Evolutionary conservation across 2,329 filamentous ascomycete genomes (phyloP), one percentile per base, ranked within the genome.

Genomic region (Pestalotiopsis sp.): DNA sequence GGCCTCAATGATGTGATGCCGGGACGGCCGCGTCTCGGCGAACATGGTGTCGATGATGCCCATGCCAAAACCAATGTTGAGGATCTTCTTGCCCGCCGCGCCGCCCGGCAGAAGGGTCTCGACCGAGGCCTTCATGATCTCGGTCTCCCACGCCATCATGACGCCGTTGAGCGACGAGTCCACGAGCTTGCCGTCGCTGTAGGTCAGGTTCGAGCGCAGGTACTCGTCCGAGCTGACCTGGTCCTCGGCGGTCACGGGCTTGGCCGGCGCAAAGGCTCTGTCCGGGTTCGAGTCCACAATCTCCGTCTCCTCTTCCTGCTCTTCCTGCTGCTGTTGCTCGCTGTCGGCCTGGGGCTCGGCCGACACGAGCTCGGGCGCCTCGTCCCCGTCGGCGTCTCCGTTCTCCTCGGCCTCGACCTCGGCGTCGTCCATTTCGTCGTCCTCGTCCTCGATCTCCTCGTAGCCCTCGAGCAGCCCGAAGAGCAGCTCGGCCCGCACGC

Each of bases 81-180:
- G 88, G 49, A 96, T 89, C 60, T 90, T 88, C 72, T 92, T 87
- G 2, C 91, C 92, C 0, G 77, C 66, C 56, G 71, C 69, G 9
- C 72, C 73, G 12, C 67, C 73, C 0, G 79, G 78, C 1, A 91
- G 83, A 1, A 97, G 83, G 14, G 89, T 86, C 70, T 91, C 86
- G 60, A 94, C 93, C 67, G 92, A 93, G 65, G 88, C 87, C 69
- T 88, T 87, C 94, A 97, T 97, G 74, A 97, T 96, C 72, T 91
- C 89, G 2, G 91, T 92, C 80, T 97, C 94, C 94, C 94, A 97
- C 52, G 91, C 87, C 94, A 97, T 97, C 94, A 97, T 97, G 60
- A 97, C 93, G 66, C 93, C 93, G 78, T 97, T 97, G 70, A 90
- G 86, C 72, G 90, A 88, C 3, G 89, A 85, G 76, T 96, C 93